Evolutionary conservation across 169 alveolate genomes (phyloP).

Genomic region (Pseudocohnilembus persalinus): DNA sequence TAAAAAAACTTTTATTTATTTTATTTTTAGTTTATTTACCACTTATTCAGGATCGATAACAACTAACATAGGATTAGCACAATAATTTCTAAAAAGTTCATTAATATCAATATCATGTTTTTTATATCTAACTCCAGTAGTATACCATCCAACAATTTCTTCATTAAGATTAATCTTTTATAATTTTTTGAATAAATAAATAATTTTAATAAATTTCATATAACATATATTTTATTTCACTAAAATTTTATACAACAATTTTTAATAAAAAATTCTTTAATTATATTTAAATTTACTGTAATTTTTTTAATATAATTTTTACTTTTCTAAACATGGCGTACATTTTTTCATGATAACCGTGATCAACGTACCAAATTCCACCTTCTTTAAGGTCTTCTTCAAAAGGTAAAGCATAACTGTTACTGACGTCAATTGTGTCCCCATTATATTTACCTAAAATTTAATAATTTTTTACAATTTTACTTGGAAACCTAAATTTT

Average conservation of each 20-base stretch:
- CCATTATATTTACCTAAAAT: slow-evolving; percentile 53
- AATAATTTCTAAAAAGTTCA: slow-evolving; percentile 94
- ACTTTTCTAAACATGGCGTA: slow-evolving; percentile 94
- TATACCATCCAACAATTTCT: slow-evolving; percentile 98
- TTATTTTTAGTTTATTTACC: background rate
- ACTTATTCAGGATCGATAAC: slow-evolving; percentile 85
- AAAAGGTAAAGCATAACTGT: slow-evolving; percentile 99
- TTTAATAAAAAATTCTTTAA: background rate
- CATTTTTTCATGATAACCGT: slow-evolving; percentile 96
- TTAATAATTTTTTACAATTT: too few relatives aligned
- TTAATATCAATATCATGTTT: slow-evolving; percentile 97
- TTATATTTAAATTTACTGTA: background rate
- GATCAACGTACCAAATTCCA: slow-evolving; percentile 98
- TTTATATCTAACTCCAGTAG: slow-evolving; percentile 97
- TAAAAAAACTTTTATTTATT: too few relatives aligned
- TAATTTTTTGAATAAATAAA: background rate
- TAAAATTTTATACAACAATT: background rate
- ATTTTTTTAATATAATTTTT: background rate
- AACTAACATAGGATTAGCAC: slow-evolving; percentile 94
- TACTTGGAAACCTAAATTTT: too few relatives aligned
- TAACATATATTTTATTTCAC: too few relatives aligned
- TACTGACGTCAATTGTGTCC: slow-evolving; percentile 95
- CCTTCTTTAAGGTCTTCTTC: slow-evolving; percentile 99
- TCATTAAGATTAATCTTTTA: slow-evolving; percentile 94
- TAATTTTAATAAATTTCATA: too few relatives aligned